Evolutionary conservation across 2,329 filamentous ascomycete species (phyloP).

Genomic region (Parastagonospora avenae): DNA sequence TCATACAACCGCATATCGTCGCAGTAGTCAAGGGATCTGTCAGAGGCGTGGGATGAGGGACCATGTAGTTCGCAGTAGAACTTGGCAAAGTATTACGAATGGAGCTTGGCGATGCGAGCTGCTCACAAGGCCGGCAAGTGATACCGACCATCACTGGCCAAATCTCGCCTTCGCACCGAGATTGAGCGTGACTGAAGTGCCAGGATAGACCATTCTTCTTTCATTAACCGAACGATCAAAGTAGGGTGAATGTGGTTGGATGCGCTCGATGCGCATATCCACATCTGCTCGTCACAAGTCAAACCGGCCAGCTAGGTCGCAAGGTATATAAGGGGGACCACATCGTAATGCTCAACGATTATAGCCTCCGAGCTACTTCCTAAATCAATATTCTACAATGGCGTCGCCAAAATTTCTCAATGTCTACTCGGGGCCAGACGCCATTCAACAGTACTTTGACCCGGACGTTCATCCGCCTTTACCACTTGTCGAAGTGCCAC

Average conservation of each 20-base stretch:
- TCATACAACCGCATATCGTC: conserved; percentile 15
- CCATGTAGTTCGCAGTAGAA: no score
- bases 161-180: neutral
- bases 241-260: no score
- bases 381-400: conserved; percentile 7
- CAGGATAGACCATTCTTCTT: neutral
- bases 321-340: no score
- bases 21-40: no score
- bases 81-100: no score
- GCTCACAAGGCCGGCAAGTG: no score
- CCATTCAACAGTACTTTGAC: conserved; percentile 64
- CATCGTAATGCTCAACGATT: neutral
- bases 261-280: no score
- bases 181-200: neutral
- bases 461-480: conserved; percentile 63
- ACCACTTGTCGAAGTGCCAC: conserved; percentile 66
- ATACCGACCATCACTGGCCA: no score
- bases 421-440: conserved; percentile 63
- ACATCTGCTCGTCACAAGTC: no score
- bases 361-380: neutral
- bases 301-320: no score
- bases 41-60: no score
- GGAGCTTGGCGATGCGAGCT: no score
- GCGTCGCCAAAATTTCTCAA: conserved; percentile 45
- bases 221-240: neutral